Conservation (phyloP, 441 rosid genomes). For the Macaranga tanarius region DNA sequence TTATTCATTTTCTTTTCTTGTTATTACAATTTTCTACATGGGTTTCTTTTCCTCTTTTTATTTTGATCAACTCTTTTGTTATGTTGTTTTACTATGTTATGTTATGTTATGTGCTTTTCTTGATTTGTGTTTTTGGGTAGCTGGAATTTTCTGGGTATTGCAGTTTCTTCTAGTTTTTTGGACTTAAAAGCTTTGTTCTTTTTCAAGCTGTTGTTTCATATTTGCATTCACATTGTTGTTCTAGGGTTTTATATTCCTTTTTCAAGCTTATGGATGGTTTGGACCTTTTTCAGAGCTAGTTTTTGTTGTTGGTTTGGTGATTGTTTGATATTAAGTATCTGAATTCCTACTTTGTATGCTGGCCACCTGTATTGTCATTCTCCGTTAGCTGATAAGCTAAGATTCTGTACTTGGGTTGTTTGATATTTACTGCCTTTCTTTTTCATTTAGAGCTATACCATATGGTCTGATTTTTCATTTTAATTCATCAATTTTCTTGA, state of each 20-base stretch:
- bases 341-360: neutral
- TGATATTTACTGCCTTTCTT: neutral
- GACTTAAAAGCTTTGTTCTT: conserved; percentile 31
- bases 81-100: conserved; percentile 1
- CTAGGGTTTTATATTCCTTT: conserved; percentile 38
- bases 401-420: neutral
- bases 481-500: neutral
- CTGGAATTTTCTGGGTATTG: conserved; percentile 25
- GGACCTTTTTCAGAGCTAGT: conserved; percentile 22
- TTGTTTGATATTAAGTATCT: conserved; percentile 2
- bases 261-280: conserved; percentile 12
- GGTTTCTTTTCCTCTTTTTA: neutral
- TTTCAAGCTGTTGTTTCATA: conserved; percentile 9
- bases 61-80: neutral
- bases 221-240: conserved; percentile 23
- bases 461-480: neutral
- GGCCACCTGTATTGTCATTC: neutral
- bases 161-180: conserved; percentile 22
- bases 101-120: neutral
- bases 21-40: conserved; percentile 1
- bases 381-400: neutral
- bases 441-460: neutral
- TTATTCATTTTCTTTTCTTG: neutral
- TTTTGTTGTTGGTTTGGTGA: conserved; percentile 22
- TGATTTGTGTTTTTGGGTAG: conserved; percentile 35